A percentile compares a stretch with the other conserved stretches of the same genome.
Evolutionary conservation across 177 flowering plant species (phyloP).

Genomic region (Tripterygium wilfordii): DNA sequence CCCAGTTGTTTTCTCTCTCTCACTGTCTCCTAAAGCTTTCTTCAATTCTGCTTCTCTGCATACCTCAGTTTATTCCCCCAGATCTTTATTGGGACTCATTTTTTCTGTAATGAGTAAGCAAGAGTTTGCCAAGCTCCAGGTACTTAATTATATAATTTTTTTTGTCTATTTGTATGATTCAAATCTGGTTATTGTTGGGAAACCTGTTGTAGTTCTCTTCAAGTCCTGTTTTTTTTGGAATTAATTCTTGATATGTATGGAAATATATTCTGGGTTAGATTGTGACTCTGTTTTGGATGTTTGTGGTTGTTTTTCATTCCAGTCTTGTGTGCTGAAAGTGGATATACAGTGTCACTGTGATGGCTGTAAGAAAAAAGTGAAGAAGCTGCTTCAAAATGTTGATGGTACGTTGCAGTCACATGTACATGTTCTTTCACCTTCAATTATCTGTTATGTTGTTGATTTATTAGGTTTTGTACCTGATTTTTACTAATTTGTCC

Average conservation of each 20-base stretch:
- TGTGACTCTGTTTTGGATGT: background rate
- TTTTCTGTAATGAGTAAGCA: constrained; percentile 50
- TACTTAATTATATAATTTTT: constrained; percentile 6
- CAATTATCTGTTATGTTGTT: background rate
- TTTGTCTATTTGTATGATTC: background rate
- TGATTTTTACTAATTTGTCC: background rate
- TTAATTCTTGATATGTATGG: constrained; percentile 4
- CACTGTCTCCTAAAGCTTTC: no score
- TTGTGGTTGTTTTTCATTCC: constrained; percentile 10
- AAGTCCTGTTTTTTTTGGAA: background rate
- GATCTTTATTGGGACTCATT: no score
- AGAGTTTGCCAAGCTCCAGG: constrained; percentile 38
- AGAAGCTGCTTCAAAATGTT: constrained; percentile 47
- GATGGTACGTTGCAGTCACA: constrained; percentile 38
- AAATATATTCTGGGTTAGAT: background rate
- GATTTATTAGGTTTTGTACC: background rate
- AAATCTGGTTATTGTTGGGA: background rate
- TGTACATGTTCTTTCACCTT: background rate
- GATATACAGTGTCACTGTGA: constrained; percentile 66
- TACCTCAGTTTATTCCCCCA: constrained; percentile 7
- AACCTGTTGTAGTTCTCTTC: background rate
- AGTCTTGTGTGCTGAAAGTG: constrained; percentile 56
- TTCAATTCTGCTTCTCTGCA: background rate
- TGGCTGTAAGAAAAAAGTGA: constrained; percentile 59
- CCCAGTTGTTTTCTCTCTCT: no score